phyloP scores from a whole-genome alignment of 2,329 filamentous ascomycete genomes.

The Arthrobotrys entomopaga region DNA sequence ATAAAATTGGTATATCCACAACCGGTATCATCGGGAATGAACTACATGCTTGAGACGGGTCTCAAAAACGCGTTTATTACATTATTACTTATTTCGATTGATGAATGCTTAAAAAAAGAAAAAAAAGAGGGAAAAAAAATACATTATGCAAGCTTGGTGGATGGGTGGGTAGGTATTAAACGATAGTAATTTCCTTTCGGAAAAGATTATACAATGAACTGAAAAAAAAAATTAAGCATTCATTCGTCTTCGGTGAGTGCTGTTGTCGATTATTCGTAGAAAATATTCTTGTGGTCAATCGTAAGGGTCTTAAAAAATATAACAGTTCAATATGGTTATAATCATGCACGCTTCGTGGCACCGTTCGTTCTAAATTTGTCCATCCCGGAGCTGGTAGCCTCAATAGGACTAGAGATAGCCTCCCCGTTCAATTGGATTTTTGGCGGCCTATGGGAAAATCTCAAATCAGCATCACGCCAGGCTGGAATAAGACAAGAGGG shows the following conservation, averaged over 20 bases:
- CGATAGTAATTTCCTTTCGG: conserved; percentile 30
- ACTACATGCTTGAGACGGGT: no score
- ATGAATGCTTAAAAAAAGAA: conserved; percentile 2
- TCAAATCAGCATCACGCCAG: background rate
- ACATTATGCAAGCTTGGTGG: background rate
- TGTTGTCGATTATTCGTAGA: no score
- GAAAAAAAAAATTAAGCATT: conserved; percentile 2
- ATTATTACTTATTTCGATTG: no score
- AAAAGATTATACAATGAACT: conserved; percentile 46
- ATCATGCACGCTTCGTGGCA: conserved; percentile 23
- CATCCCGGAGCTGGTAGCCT: conserved; percentile 24
- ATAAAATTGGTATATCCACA: no score
- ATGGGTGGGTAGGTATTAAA: no score
- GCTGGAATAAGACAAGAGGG: background rate
- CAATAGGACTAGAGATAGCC: conserved; percentile 36
- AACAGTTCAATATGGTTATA: background rate
- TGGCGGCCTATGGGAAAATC: conserved; percentile 24
- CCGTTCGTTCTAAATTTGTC: conserved; percentile 26
- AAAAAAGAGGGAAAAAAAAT: conserved; percentile 24
- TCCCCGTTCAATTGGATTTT: conserved; percentile 50
- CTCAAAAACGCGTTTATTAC: no score
- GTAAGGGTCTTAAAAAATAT: background rate
- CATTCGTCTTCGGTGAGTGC: conserved; percentile 1
- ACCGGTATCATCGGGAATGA: no score
- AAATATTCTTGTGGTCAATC: no score